Evolutionary conservation across 805 yeast species (phyloP).

Genomic region (Teunomyces kruisii): DNA sequence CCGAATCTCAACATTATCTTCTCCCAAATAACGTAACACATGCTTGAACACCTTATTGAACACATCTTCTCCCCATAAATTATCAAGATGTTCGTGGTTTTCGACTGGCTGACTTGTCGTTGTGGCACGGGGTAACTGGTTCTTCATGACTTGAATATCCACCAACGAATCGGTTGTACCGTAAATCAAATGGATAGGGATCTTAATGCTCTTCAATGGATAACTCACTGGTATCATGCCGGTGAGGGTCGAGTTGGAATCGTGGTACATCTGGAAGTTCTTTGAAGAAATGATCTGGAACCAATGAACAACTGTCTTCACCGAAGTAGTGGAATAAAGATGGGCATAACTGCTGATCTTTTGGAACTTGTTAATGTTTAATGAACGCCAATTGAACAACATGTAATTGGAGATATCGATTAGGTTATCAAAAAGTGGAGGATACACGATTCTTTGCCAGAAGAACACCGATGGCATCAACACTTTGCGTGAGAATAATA

Average conservation of each 20-base stretch:
- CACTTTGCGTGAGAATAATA: conserved; percentile 71
- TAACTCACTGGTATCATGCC: conserved; percentile 38
- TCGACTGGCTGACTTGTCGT: conserved; percentile 57
- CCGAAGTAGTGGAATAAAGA: conserved; percentile 87
- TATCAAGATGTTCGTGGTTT: conserved; percentile 85
- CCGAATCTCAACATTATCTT: conserved; percentile 6
- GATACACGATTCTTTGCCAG: conserved; percentile 78
- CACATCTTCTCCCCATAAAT: conserved; percentile 82
- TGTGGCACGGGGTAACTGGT: conserved; percentile 57
- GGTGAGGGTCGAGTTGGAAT: conserved; percentile 26
- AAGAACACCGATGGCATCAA: conserved; percentile 74
- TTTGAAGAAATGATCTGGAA: conserved; percentile 63
- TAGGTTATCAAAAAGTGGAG: conserved; percentile 67
- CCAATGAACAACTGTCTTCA: conserved; percentile 29
- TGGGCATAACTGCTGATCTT: conserved; percentile 82
- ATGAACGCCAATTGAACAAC: conserved; percentile 78
- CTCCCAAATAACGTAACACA: conserved; percentile 21
- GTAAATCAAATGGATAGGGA: conserved; percentile 77
- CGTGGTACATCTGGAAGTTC: conserved; percentile 88
- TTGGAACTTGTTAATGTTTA: conserved; percentile 69
- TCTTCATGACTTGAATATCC: conserved; percentile 74
- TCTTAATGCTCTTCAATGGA: conserved; percentile 38
- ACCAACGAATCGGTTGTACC: conserved; percentile 82
- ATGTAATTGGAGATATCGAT: conserved; percentile 70
- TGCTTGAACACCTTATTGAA: conserved; percentile 31